phyloP scores from a whole-genome alignment of 192 early-diverging fungal species.

The Jimgerdemannia lactiflua region DNA sequence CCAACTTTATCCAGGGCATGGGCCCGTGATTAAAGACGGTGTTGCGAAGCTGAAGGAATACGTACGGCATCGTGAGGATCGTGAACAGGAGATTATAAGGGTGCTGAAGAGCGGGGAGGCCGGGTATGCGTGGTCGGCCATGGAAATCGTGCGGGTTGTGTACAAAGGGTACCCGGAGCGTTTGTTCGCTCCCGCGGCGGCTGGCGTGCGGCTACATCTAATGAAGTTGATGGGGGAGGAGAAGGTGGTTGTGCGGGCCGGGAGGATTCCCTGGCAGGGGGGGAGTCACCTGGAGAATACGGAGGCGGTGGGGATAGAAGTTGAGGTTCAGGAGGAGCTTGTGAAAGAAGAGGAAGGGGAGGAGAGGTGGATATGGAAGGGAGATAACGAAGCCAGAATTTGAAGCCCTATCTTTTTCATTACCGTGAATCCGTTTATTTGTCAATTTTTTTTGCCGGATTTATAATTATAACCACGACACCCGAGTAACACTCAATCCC shows the following conservation, averaged over 20 bases:
- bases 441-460: too few species aligned
- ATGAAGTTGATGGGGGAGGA: constrained; percentile 52
- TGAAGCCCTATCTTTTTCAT: too few species aligned
- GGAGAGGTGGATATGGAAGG: too few species aligned
- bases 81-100: constrained; percentile 72
- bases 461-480: too few species aligned
- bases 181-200: constrained; percentile 48
- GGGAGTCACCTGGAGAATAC: too few species aligned
- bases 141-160: constrained; percentile 51
- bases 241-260: constrained; percentile 11
- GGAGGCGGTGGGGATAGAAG: too few species aligned
- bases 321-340: too few species aligned
- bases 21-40: constrained; percentile 70
- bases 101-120: constrained; percentile 25
- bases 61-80: constrained; percentile 69
- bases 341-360: too few species aligned
- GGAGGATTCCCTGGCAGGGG: too few species aligned
- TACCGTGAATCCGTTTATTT: too few species aligned
- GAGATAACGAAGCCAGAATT: too few species aligned
- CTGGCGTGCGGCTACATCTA: constrained; percentile 49
- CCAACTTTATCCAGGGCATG: constrained; percentile 66
- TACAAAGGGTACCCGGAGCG: constrained; percentile 51
- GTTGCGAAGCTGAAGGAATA: constrained; percentile 66
- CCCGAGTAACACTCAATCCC: too few species aligned
- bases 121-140: constrained; percentile 22